Evolutionary conservation across 1,139 yeast genomes (phyloP), one percentile per base, ranked within the genome.

Genomic region (Diutina pseudorugosa): DNA sequence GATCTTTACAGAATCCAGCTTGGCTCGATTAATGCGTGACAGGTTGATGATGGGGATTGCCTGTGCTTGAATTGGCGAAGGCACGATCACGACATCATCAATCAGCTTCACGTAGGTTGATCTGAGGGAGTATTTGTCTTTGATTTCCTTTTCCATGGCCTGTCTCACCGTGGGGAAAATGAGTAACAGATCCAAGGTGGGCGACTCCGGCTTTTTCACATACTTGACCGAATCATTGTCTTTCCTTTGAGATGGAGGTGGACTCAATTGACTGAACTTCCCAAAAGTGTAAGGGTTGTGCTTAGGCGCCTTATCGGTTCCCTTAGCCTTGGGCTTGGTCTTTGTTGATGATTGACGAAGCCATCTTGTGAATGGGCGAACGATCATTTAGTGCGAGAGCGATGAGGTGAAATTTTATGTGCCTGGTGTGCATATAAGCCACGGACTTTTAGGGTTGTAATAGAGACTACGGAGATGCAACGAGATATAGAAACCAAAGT

Each of bases 131-230:
- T 80, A 79, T 53, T 75, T 79, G 1, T 68, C 63, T 52, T 71
- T 71, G 53, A 88, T 79, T 53, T 85, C 83, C n/a, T 76, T 68
- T 14, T 77, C 67, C 65, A 89, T 71, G 1, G 84, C 83, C 0
- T 71, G 70, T 57, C 96, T 70, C 0, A 91, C 85, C 1, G 75
- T 73, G 0, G 93, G 89, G 51, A 83, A 70, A 23, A 93, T 70
- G 54, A 82, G 76, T 55, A 91, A 71, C 50, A 83, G 80, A 18
- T 78, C 77, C 61, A 91, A 90, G 19, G 76, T 70, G 1, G 73
- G 70, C 50, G 88, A 79, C 59, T n/a, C 20, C 19, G 42, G 42
- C 20, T n/a, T 18, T 18, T 40, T 40, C 11, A 30, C 36, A 14
- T 11, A 14, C 6, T 40, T 40, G 20, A 12, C n/a, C 19, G 20